Evolutionary conservation across 2,329 filamentous ascomycete genomes (phyloP).

Genomic region (Metarhizium humberi): DNA sequence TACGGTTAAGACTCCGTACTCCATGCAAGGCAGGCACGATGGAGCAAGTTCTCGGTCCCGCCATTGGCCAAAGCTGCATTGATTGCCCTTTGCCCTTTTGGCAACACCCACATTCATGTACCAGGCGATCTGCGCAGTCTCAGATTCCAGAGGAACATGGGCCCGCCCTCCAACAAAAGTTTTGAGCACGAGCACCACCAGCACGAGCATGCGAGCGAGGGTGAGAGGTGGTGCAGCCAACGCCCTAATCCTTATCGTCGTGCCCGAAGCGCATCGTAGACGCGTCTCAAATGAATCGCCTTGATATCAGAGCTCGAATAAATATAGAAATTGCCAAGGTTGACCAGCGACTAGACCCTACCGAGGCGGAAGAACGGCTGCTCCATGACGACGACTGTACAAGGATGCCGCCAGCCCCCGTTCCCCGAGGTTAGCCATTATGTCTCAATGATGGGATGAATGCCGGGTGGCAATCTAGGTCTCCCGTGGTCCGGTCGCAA

Average conservation of each 20-base stretch:
- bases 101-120: neutral
- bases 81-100: neutral
- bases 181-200: neutral
- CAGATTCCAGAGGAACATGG: constrained; percentile 16
- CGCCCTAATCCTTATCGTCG: neutral
- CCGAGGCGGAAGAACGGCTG: no score
- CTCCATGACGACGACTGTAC: no score
- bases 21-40: neutral
- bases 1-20: neutral
- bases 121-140: constrained; percentile 25
- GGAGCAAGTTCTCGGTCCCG: neutral
- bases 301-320: neutral
- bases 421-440: no score
- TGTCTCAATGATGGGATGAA: neutral
- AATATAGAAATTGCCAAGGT: neutral
- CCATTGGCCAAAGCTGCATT: neutral
- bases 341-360: neutral
- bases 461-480: neutral
- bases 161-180: neutral
- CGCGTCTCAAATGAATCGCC: neutral
- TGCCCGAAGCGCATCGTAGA: neutral
- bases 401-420: no score
- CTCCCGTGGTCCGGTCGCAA: neutral
- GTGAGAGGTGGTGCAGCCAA: neutral
- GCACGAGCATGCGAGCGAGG: neutral